phyloP scores from a whole-genome alignment of 2,329 filamentous ascomycete genomes.

The Hypoxylon sp. region DNA sequence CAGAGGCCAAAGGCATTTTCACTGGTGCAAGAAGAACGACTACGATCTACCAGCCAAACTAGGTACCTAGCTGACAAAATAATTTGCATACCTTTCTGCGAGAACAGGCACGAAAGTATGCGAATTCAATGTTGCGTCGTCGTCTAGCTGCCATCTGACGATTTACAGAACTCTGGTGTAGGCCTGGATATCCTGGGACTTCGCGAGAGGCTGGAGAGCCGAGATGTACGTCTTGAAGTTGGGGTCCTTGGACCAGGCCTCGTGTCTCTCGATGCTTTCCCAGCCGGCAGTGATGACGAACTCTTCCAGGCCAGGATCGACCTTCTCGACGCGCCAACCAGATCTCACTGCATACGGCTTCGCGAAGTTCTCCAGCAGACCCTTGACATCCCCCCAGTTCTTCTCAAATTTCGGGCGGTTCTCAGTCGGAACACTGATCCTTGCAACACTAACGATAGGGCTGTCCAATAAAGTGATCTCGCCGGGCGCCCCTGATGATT shows the following conservation, averaged over 20 bases:
- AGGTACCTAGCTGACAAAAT: too few relatives aligned
- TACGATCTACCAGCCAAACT: conserved; percentile 8
- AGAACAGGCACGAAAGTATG: too few relatives aligned
- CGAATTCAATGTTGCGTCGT: too few relatives aligned
- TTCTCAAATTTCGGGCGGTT: conserved; percentile 52
- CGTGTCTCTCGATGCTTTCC: conserved; percentile 53
- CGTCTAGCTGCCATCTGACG: too few relatives aligned
- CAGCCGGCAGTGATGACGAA: conserved; percentile 58
- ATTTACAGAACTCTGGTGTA: conserved; percentile 52
- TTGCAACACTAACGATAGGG: conserved; percentile 56
- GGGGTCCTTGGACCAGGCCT: conserved; percentile 47
- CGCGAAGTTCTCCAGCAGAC: conserved; percentile 49
- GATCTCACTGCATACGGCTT: conserved; percentile 53
- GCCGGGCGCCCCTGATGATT: conserved; percentile 24
- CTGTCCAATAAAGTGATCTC: conserved; percentile 46
- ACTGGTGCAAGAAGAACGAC: background rate
- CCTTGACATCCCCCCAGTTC: conserved; percentile 53
- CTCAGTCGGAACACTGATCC: conserved; percentile 48
- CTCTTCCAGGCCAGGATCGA: conserved; percentile 52
- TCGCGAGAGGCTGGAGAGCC: conserved; percentile 41
- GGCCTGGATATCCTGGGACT: conserved; percentile 48
- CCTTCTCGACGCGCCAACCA: conserved; percentile 59
- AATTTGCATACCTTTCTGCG: too few relatives aligned
- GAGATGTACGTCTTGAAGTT: conserved; percentile 46
- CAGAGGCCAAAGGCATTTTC: conserved; percentile 5